Conservation (phyloP, 2,329 filamentous ascomycete species). For the Cercospora brassicicola region DNA sequence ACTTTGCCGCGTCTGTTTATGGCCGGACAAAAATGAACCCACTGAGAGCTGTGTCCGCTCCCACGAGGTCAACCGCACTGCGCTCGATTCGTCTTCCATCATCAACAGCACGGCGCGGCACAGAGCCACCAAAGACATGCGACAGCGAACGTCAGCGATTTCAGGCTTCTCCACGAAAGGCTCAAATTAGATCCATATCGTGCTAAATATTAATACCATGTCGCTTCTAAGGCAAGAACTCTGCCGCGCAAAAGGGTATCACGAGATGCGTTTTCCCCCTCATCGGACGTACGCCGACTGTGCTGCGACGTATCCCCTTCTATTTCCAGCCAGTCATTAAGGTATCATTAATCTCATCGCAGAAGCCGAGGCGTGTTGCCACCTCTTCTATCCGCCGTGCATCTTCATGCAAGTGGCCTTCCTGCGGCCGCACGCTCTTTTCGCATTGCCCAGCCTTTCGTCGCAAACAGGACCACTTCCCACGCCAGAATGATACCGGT, state of each 20-base stretch:
- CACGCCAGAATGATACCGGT: slow-evolving; percentile 84
- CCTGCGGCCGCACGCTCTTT: slow-evolving; percentile 36
- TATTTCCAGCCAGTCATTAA: not conserved
- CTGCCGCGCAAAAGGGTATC: slow-evolving; percentile 2
- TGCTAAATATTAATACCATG: not conserved
- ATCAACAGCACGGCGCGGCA: not conserved
- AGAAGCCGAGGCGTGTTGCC: not conserved
- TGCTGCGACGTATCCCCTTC: not conserved
- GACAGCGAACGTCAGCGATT: not conserved
- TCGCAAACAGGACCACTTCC: slow-evolving; percentile 71
- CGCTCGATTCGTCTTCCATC: not conserved
- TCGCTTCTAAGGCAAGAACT: not conserved
- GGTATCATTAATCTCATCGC: not conserved
- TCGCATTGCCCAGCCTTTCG: slow-evolving; percentile 78
- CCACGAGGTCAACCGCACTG: not conserved
- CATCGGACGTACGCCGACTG: not conserved
- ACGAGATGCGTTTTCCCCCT: not conserved
- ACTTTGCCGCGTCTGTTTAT: not conserved
- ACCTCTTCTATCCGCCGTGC: not conserved
- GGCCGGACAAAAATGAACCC: not conserved
- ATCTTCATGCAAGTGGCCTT: slow-evolving; percentile 13
- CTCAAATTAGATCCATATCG: not conserved
- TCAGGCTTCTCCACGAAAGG: not conserved
- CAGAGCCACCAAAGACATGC: not conserved
- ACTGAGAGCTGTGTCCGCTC: not conserved